Base-by-base conservation (phyloP, 2,329 filamentous ascomycete genomes). In the Colletotrichum incanum region DNA sequence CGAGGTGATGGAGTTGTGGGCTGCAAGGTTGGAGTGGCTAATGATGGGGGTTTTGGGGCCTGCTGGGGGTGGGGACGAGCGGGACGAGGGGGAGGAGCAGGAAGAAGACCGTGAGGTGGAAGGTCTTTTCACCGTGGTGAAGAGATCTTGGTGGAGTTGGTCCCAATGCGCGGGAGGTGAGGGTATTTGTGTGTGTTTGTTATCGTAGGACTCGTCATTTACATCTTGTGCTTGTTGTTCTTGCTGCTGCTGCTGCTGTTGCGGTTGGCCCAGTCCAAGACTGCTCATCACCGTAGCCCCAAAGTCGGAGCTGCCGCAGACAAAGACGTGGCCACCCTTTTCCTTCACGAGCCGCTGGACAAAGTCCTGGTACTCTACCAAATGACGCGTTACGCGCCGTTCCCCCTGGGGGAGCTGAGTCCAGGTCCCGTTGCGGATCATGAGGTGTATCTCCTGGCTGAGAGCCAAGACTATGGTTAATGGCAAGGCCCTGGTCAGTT, bases 281-380 rank as follows among this genome's bases (percentile, higher is more conserved):
- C n/a, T 49, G 31, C 11, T 60, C n/a, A 59, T 69, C 16, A 69
- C 69, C 4, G 69, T 49, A 20, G 45, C 52, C 12, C 69, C 69
- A 63, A 72, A 72, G 12, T 72, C 65, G 28, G 52, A 64, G 52
- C 50, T 69, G 39, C 69, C 69, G 18, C 69, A 72, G 65, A 72
- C 65, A 11, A 64, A 72, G 23, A 72, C 52, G 31, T 72, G 69
- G 3, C 59, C 65, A n/a, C n/a, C 39, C 16, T 64, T 47, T 16
- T 59, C 37, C 34, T 60, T 55, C 9, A 72, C 69, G 28, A 69
- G 69, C 20, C 12, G 28, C 8, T 60, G 45, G 6, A 72, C 39
- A 20, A 16, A 23, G 9, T 60, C 59, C 14, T 65, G 58, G 14
- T 72, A 41, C 14, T 69, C 28, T 20, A 55, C 14, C 39, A 72